Conservation (phyloP, 345 rosid species). For the Melaleuca alternifolia region DNA sequence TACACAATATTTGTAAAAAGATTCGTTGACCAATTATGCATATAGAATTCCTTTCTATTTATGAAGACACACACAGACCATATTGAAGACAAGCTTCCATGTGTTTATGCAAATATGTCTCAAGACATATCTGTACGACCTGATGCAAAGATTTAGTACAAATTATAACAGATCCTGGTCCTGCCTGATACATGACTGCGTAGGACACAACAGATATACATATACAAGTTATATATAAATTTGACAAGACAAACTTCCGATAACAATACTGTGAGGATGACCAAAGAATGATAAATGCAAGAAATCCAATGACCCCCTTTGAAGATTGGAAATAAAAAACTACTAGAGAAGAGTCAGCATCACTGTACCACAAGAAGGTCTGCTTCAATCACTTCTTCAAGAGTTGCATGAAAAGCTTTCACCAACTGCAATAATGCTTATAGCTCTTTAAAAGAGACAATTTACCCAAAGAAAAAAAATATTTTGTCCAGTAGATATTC, state of each 20-base stretch:
- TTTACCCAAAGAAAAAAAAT: neutral
- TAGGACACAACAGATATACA: neutral
- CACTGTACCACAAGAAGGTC: constrained; percentile 75
- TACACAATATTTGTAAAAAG: neutral
- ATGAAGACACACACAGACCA: neutral
- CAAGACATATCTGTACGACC: neutral
- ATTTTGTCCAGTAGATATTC: neutral
- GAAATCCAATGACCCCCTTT: neutral
- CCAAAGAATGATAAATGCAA: neutral
- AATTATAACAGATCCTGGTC: neutral
- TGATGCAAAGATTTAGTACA: neutral
- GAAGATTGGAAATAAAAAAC: neutral
- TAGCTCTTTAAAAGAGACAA: neutral
- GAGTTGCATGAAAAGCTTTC: constrained; percentile 87
- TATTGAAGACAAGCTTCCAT: neutral
- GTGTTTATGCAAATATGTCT: neutral
- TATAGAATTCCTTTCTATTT: neutral
- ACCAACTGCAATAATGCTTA: constrained; percentile 40
- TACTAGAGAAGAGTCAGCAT: neutral
- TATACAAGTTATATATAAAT: neutral
- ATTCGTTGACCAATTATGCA: neutral
- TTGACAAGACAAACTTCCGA: neutral
- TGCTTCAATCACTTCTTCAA: constrained; percentile 94
- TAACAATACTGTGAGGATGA: neutral
- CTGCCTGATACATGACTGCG: neutral